Base-by-base conservation (phyloP, 1,139 yeast species). In the Wickerhamomyces sp. region DNA sequence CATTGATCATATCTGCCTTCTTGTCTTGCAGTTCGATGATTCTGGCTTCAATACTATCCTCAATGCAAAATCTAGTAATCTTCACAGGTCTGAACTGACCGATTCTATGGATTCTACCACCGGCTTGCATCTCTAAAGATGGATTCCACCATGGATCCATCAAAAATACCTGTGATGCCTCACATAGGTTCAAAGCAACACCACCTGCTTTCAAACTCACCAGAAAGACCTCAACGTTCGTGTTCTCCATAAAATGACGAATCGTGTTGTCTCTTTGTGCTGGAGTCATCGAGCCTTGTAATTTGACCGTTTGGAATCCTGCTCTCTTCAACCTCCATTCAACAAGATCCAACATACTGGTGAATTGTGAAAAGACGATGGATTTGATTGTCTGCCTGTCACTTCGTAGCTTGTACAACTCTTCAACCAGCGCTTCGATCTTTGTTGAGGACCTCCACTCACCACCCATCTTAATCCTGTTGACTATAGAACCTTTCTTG, bases 101-200 rank as follows among this genome's bases (percentile, higher is more conserved):
- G 44, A 91, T 91, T 63, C 98, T 78, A 61, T 91, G 98, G 16
- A 91, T 96, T 61, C 99, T 78, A 59, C 93, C 99, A 64, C 95
- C 95, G 32, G 95, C 84, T 58, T 91, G 98, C 89, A 96, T 91
- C 59, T 91, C 97, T 5, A 88, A 94, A 50, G 95, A 83, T 1
- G 97, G 97, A 55, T 91, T 91, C 97, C 97, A 91, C 97, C 98
- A 91, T 19, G 97, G 97, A 52, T 91, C 98, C 68, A 91, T 70
- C 33, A 91, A 70, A 49, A 91, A 91, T 26, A 91, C 97, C 49
- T 89, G 96, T 1, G 95, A 87, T 0, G 98, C 98, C 55, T 93
- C 98, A 52, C 96, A 89, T 48, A 91, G 68, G 57, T 91, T 91
- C 47, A 91, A 70, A 0, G 98, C 98, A 24, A 91, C 98, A 61